Evolutionary conservation across 306 rosid genomes (phyloP), one percentile per base, ranked within the genome.

Genomic region (Castanea crenata): DNA sequence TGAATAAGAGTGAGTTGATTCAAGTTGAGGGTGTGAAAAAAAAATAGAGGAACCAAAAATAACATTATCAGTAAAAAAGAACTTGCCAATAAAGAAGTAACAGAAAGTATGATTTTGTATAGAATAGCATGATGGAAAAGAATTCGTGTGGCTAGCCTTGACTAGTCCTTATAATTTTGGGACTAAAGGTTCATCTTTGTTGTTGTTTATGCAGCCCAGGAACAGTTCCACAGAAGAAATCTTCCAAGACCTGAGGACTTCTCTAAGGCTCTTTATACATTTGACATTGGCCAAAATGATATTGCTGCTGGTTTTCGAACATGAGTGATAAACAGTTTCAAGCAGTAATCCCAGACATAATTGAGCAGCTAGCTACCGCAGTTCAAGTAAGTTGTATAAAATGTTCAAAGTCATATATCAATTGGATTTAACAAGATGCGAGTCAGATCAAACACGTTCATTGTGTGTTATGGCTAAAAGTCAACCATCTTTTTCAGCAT

Each of bases 201-300:
- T 38, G 46, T 8, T 41, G 41, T 41, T 41, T 41, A 14, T 75
- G 74, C 73, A 93, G 92, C 46, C 72, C 64, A 65, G 19, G 70
- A 58, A 18, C 31, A 23, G 21, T 78, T 90, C 6, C 58, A 55
- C 5, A 65, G 16, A 78, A 78, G 11, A 49, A 79, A 77, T 11
- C 88, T 88, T 67, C 97, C 98, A 0, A 78, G 78, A 55, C 87
- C 88, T 14, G 88, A 92, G 83, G 97, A 94, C 5, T 91, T 89
- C 79, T 78, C 88, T 3, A 89, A 85, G 80, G 92, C 97, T 65
- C 86, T 94, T 49, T 92, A 88, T 82, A 89, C 86, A 10, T 56
- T 94, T 13, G 98, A 94, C 67, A 89, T 91, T 51, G 98, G 97
- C 16, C 98, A 94, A 71, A 94, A 94, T 84, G 97, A 92, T 78